Percentiles rank a stretch among this genome's conserved stretches.
These are phyloP conservation scores for Rhodosporidiobolus odoratus DNA, from an alignment of 768 basidiomycete genomes.

Conservation along the genomic window DNA sequence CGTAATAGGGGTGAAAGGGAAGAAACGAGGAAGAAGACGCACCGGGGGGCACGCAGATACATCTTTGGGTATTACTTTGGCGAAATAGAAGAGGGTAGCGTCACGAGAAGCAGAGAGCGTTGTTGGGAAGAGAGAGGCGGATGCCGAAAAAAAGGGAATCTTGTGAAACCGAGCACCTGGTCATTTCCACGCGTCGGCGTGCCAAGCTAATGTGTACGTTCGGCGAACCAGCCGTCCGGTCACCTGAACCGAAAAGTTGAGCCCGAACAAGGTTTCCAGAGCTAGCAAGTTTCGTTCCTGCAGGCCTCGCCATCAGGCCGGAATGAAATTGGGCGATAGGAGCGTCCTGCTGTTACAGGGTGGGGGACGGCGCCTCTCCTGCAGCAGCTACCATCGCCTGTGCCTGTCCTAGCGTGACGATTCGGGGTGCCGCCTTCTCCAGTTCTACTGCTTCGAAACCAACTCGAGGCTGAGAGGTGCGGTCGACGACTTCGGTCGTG, in stretches of 20 bases:
- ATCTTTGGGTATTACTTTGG: not conserved
- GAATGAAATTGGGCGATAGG: not conserved
- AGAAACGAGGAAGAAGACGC: not conserved
- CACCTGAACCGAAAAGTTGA: too few relatives aligned
- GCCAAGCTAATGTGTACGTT: not conserved
- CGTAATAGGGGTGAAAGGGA: not conserved
- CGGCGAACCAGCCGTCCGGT: not conserved
- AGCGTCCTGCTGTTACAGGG: not conserved
- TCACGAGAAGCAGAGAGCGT: not conserved
- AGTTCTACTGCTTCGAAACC: slow-evolving; percentile 19
- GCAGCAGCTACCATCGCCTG: slow-evolving; percentile 11
- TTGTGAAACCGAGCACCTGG: too few relatives aligned
- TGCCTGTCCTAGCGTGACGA: slow-evolving; percentile 19
- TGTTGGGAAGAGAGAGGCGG: not conserved
- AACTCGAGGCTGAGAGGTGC: slow-evolving; percentile 60
- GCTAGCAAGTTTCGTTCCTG: not conserved
- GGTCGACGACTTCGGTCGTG: slow-evolving; percentile 76
- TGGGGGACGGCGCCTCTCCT: not conserved
- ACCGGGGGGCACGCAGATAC: slow-evolving; percentile 1
- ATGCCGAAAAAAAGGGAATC: not conserved
- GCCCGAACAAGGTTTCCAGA: not conserved
- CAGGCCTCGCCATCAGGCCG: not conserved
- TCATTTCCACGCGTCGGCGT: too few relatives aligned
- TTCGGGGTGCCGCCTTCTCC: slow-evolving; percentile 9
- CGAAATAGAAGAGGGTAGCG: too few relatives aligned